Conservation (phyloP, 345 rosid species). For the Angophora floribunda region DNA sequence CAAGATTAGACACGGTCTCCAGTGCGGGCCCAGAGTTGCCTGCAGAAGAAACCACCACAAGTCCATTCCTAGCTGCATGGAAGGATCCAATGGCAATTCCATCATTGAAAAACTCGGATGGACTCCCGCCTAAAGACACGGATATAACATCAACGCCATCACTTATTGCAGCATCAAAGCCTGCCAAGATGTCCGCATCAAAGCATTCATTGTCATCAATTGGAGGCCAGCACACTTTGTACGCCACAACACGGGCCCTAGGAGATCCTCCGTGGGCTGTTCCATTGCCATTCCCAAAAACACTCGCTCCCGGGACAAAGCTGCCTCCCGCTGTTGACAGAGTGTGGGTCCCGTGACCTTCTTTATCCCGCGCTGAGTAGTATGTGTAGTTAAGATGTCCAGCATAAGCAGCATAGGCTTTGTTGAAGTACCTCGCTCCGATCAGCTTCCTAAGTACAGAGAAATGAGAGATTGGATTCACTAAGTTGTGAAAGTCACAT, state of each 20-base stretch:
- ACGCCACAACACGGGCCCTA: constrained; percentile 29
- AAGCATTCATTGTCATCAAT: constrained; percentile 3
- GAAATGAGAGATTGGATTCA: neutral
- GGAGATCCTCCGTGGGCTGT: constrained; percentile 41
- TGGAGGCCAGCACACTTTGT: constrained; percentile 29
- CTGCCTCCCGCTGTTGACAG: constrained; percentile 30
- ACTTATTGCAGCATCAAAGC: constrained; percentile 23
- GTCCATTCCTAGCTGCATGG: constrained; percentile 23
- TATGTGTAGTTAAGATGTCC: neutral
- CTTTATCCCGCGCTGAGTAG: constrained; percentile 12
- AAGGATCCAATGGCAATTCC: constrained; percentile 27
- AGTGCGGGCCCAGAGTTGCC: constrained; percentile 25
- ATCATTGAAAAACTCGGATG: constrained; percentile 8
- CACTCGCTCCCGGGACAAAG: constrained; percentile 10
- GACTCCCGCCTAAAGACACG: constrained; percentile 15
- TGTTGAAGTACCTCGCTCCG: constrained; percentile 22
- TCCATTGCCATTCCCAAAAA: constrained; percentile 10
- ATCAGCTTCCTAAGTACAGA: constrained; percentile 26
- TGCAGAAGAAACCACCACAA: constrained; percentile 23
- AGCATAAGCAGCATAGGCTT: neutral
- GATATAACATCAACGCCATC: constrained; percentile 48
- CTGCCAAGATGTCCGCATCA: constrained; percentile 23
- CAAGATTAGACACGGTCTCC: constrained; percentile 11
- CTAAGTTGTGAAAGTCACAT: neutral
- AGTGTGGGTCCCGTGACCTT: constrained; percentile 41